These are phyloP conservation scores for Coniella lustricola DNA, from an alignment of 2,329 filamentous ascomycete genomes.

Conservation along the genomic window DNA sequence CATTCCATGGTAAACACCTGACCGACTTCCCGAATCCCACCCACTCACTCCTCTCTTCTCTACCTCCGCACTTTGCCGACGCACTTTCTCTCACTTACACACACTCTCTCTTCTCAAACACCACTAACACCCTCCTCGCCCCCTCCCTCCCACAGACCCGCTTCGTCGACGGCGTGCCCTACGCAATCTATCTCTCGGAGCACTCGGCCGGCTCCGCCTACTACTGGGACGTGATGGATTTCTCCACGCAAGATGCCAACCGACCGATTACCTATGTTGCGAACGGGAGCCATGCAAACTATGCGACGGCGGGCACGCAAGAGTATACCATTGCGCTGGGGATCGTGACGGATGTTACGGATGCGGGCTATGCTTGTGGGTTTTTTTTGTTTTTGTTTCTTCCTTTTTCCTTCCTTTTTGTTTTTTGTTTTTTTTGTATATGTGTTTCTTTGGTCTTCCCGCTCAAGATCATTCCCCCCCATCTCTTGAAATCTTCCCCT, in stretches of 20 bases:
- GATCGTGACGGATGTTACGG: conserved; percentile 19
- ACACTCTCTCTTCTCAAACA: too few species aligned
- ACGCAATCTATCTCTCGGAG: conserved; percentile 20
- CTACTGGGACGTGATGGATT: conserved; percentile 17
- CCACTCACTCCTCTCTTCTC: neutral
- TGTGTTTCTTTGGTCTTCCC: too few species aligned
- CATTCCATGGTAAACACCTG: conserved; percentile 20
- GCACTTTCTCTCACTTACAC: neutral
- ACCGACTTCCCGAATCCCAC: too few species aligned
- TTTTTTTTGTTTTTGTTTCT: neutral
- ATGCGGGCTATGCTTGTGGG: conserved; percentile 16
- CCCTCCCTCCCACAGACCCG: conserved; percentile 16
- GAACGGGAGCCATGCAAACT: conserved; percentile 21
- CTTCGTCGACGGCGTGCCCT: conserved; percentile 19
- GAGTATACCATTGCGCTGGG: conserved; percentile 18
- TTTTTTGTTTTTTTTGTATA: neutral
- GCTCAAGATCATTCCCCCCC: too few species aligned
- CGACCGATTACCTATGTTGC: conserved; percentile 19
- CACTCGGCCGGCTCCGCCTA: conserved; percentile 21
- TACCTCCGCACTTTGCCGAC: neutral
- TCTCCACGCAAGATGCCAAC: neutral
- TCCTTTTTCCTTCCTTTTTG: too few species aligned
- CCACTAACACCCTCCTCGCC: neutral
- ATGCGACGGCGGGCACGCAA: conserved; percentile 19
- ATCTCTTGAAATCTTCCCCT: too few species aligned